These are phyloP conservation scores for Huntiella bhutanensis DNA, from an alignment of 2,329 filamentous ascomycete genomes.

Conservation along the genomic window DNA sequence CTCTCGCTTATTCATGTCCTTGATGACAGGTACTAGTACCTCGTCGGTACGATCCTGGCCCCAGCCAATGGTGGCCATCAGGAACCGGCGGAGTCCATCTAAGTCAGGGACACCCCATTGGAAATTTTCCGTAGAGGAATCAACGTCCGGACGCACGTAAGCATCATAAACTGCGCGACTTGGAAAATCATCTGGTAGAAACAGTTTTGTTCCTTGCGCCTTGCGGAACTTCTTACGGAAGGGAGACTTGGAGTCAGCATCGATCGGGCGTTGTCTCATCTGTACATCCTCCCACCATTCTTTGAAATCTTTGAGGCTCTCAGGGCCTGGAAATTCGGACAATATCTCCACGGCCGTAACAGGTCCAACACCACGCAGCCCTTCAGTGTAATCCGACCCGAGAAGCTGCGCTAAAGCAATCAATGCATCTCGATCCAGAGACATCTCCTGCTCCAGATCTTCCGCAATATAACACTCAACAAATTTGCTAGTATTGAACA, in stretches of 20 bases:
- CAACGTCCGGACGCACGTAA: constrained; percentile 74
- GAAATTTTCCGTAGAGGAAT: constrained; percentile 57
- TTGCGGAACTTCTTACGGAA: constrained; percentile 81
- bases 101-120: constrained; percentile 94
- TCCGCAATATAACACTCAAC: constrained; percentile 82
- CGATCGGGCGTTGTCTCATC: constrained; percentile 40
- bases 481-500: constrained; percentile 97
- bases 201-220: constrained; percentile 62
- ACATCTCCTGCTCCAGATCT: constrained; percentile 79
- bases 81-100: constrained; percentile 60
- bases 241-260: constrained; percentile 35
- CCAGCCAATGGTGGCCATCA: constrained; percentile 92
- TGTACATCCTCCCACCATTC: constrained; percentile 81
- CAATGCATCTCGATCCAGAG: constrained; percentile 66
- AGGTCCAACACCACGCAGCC: constrained; percentile 73
- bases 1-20: constrained; percentile 80
- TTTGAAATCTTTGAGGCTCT: constrained; percentile 53
- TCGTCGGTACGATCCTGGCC: constrained; percentile 81
- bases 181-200: constrained; percentile 66
- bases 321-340: constrained; percentile 55
- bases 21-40: constrained; percentile 83
- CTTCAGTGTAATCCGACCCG: constrained; percentile 89
- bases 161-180: constrained; percentile 60
- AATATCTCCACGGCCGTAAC: constrained; percentile 90
- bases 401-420: constrained; percentile 81